Evolutionary conservation across 441 rosid genomes (phyloP).

Genomic region (Gossypium davidsonii): DNA sequence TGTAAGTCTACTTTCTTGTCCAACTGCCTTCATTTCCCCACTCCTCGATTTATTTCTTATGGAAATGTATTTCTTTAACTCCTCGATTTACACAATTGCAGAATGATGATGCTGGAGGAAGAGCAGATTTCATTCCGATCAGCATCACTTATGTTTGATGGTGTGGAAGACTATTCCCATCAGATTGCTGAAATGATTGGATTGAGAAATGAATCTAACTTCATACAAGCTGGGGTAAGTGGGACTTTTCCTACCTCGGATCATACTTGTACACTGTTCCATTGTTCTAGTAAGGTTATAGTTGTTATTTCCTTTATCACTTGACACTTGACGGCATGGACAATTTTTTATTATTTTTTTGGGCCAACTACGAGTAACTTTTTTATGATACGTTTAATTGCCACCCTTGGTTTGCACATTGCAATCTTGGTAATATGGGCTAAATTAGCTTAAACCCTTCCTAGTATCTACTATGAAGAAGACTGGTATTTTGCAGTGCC

Average conservation of each 20-base stretch:
- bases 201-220: constrained; percentile 67
- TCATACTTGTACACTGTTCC: neutral
- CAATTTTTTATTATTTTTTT: neutral
- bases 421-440: neutral
- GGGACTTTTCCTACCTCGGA: neutral
- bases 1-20: neutral
- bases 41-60: constrained; percentile 1
- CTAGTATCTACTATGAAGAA: neutral
- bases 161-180: constrained; percentile 95
- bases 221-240: constrained; percentile 88
- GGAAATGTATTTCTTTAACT: neutral
- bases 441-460: neutral
- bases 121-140: constrained; percentile 96
- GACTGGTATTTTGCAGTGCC: neutral
- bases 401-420: neutral
- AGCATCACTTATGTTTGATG: constrained; percentile 78
- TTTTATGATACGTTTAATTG: neutral
- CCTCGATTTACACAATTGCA: constrained; percentile 25
- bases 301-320: neutral
- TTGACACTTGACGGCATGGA: neutral
- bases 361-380: neutral
- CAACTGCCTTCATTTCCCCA: neutral
- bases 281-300: neutral
- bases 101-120: constrained; percentile 99
- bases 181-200: constrained; percentile 99